Evolutionary conservation across 1,284 basidiomycete genomes (phyloP), one percentile per base, ranked within the genome.

Genomic region (Apiotrichum domesticum): DNA sequence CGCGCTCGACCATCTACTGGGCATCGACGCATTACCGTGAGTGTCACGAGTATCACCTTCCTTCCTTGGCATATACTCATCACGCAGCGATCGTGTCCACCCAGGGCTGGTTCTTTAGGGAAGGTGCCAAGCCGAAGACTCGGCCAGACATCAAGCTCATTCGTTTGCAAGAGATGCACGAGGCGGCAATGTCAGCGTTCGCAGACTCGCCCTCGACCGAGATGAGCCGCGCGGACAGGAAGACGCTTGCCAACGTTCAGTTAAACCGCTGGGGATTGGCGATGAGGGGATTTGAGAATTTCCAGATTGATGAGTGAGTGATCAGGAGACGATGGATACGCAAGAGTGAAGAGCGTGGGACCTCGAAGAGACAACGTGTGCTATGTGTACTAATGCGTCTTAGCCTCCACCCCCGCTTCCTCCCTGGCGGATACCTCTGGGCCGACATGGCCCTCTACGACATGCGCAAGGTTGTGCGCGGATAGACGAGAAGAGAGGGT

Each of bases 401-500:
- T 41, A 64, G 59, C 40, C 55, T 60, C 6, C 60, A 62, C 42
- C 54, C 54, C 21, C 10, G 4, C 5, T n/a, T 37, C 6, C 43
- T 61, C 4, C 59, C 59, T 2, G 59, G 59, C 2, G 55, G 57
- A 33, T 59, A 62, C 41, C 46, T 64, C 5, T 64, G 52, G 53
- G 55, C 63, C 14, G 63, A 64, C 40, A 64, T 62, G 59, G 46
- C 56, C 49, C 46, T 64, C 11, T 58, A 56, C 40, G 63, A 64
- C 43, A 45, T 63, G 5, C 43, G 55, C 15, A 43, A 51, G 35
- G 57, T 53, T 33, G 57, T 63, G 21, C 21, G 21, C 21, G 21
- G 21, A 21, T 21, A 21, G 21, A 21, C 21, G 21, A 21, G 21
- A 21, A 21, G 21, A 21, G 21, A 21, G 21, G 21, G 21, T 21